A percentile compares a stretch with the other conserved stretches of the same genome.
Evolutionary conservation across 805 yeast species (phyloP).

Genomic region (Candida stauntonica): DNA sequence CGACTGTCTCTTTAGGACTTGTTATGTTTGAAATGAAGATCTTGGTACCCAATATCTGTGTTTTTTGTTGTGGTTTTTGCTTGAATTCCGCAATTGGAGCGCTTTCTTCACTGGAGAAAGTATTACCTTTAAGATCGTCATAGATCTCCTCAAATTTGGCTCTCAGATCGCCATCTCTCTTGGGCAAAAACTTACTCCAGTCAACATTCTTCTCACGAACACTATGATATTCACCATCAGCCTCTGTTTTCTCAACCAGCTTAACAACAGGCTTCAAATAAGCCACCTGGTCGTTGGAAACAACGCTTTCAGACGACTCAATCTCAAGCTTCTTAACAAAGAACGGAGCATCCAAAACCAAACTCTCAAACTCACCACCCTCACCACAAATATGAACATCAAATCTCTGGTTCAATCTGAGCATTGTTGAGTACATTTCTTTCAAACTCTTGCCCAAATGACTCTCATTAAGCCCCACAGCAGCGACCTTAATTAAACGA

Average conservation of each 20-base stretch:
- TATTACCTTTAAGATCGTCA: constrained; percentile 7
- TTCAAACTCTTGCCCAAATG: constrained; percentile 69
- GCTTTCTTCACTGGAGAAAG: neutral
- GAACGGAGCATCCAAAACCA: constrained; percentile 87
- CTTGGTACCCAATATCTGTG: constrained; percentile 24
- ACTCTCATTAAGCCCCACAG: constrained; percentile 64
- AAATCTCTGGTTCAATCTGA: constrained; percentile 53
- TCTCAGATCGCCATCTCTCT: constrained; percentile 30
- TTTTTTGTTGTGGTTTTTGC: constrained; percentile 4
- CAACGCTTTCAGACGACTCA: constrained; percentile 17
- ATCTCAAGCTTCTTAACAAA: constrained; percentile 48
- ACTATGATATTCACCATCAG: constrained; percentile 19
- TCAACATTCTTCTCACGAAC: constrained; percentile 13
- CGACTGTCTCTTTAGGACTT: constrained; percentile 24
- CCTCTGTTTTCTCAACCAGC: constrained; percentile 36
- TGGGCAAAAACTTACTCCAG: constrained; percentile 24
- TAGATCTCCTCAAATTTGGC: constrained; percentile 37
- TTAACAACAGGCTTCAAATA: constrained; percentile 56
- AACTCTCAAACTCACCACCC: constrained; percentile 96
- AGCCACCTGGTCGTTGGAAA: constrained; percentile 58
- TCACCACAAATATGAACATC: constrained; percentile 97
- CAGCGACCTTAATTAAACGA: constrained; percentile 86
- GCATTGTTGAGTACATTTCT: constrained; percentile 55
- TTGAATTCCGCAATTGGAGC: neutral
- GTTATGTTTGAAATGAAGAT: constrained; percentile 42